Evolutionary conservation across 1,284 basidiomycete genomes (phyloP).

Genomic region (Trichosporon sp.): DNA sequence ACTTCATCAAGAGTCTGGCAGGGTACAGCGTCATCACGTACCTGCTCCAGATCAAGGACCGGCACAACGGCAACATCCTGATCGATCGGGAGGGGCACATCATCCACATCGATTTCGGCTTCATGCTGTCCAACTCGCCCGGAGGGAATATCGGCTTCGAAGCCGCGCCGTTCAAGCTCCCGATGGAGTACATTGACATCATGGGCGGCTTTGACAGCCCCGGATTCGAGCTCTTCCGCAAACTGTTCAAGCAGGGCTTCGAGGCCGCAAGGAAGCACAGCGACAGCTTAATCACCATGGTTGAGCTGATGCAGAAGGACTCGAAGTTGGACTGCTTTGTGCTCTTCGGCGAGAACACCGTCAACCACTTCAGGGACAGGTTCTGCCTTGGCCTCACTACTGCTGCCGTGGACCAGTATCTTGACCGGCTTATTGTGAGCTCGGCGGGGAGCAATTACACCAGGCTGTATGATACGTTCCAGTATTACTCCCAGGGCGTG

Average conservation of each 20-base stretch:
- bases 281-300: slow-evolving; percentile 90
- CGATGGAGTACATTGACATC: slow-evolving; percentile 91
- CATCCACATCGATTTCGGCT: slow-evolving; percentile 90
- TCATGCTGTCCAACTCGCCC: slow-evolving; percentile 94
- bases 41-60: slow-evolving; percentile 95
- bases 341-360: slow-evolving; percentile 84
- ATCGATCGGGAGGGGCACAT: slow-evolving; percentile 87
- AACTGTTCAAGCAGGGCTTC: slow-evolving; percentile 87
- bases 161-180: slow-evolving; percentile 96
- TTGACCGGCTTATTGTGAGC: slow-evolving; percentile 78
- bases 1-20: slow-evolving; percentile 91
- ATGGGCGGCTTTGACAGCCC: slow-evolving; percentile 77
- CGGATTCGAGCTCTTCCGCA: slow-evolving; percentile 77
- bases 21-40: slow-evolving; percentile 93
- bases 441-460: slow-evolving; percentile 91
- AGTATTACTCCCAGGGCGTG: slow-evolving; percentile 35
- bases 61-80: slow-evolving; percentile 98
- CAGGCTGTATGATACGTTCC: slow-evolving; percentile 75
- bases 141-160: slow-evolving; percentile 94
- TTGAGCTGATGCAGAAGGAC: slow-evolving; percentile 96
- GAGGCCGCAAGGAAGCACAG: slow-evolving; percentile 92
- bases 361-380: slow-evolving; percentile 77
- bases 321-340: slow-evolving; percentile 89
- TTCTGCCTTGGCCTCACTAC: slow-evolving; percentile 89
- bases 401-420: slow-evolving; percentile 77